Evolutionary conservation across 495 filamentous ascomycete species (phyloP).

Genomic region (Paragyromitra xinjiangensis): DNA sequence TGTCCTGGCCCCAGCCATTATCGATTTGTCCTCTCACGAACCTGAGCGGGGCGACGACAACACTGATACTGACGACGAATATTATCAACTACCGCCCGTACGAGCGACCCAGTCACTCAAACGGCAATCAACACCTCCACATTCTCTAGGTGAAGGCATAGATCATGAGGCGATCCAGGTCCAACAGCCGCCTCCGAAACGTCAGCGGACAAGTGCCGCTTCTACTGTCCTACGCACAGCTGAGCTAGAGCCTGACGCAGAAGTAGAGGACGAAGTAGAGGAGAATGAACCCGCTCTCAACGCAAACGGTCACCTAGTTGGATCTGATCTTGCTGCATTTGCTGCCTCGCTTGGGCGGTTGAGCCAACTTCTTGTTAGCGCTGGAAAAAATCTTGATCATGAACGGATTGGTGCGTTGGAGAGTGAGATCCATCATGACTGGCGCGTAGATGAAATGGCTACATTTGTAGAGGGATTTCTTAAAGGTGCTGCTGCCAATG

Average conservation of each 20-base stretch:
- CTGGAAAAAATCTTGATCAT: slow-evolving; percentile 31
- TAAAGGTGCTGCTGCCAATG: slow-evolving; percentile 40
- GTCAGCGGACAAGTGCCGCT: slow-evolving; percentile 3
- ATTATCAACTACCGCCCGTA: slow-evolving; percentile 3
- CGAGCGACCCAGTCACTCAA: not conserved
- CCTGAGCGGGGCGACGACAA: not conserved
- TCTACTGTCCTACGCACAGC: not conserved
- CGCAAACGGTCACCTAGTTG: slow-evolving; percentile 20
- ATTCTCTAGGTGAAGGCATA: not conserved
- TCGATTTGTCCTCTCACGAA: not conserved
- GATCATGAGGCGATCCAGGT: slow-evolving; percentile 21
- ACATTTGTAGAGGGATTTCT: slow-evolving; percentile 51
- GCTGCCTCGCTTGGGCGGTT: slow-evolving; percentile 37
- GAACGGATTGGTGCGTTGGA: slow-evolving; percentile 46
- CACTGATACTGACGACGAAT: slow-evolving; percentile 30
- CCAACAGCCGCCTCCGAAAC: slow-evolving; percentile 9
- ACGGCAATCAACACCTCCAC: slow-evolving; percentile 20
- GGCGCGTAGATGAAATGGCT: slow-evolving; percentile 51
- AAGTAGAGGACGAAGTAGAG: not conserved
- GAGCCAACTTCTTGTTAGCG: slow-evolving; percentile 34
- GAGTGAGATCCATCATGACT: slow-evolving; percentile 49
- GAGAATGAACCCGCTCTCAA: slow-evolving; percentile 4
- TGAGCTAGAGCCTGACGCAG: slow-evolving; percentile 9
- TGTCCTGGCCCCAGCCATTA: not conserved
- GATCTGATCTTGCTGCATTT: slow-evolving; percentile 42